Base-by-base conservation (phyloP, 164 flowering plant species). In the Kalanchoe fedtschenkoi region DNA sequence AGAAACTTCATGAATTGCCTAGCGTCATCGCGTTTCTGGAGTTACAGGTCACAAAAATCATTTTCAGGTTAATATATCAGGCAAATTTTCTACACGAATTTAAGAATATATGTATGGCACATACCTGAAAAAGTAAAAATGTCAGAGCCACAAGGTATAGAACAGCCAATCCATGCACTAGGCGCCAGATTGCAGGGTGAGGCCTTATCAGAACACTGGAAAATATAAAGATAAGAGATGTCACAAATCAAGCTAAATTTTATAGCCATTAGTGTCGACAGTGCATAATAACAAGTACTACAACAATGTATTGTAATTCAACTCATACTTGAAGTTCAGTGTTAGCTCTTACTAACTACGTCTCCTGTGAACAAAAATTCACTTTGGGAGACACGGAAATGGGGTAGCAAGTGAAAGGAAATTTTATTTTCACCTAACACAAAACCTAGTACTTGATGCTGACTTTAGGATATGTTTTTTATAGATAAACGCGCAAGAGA, bases 151-250 rank as follows among this genome's bases (percentile, higher is more conserved):
- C 96, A 61, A 95, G 99, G 70, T 95, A 95, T 35, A 91, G 58
- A 67, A 95, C 95, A 66, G 99, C 96, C 89, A 89, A 74, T 66
- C 99, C 99, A 83, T 95, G 99, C 69, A 91, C 96, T 64, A 95
- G 67, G 46, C 99, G 96, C 99, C 99, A 95, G 54, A 95, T 69
- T 61, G 99, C 96, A 67, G 99, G 99, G 75, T 95, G 99, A 58
- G 99, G 99, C 67, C 99, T 75, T 65, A 87, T 91, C 34, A 95
- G 88, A 22, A 91, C 75, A 74, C 99, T 95, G 83, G 28, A 34
- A 26, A n/a, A n/a, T n/a, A 62, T 28, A 14, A 43, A 7, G 16
- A 10, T 57, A 11, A 56, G 10, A 22, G 16, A n/a, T n/a, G 21
- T n/a, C 39, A 59, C 14, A 34, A 21, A 30, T 26, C 29, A 44